Conservation (phyloP, 176 grass and related monocot genomes). For the Raddia guianensis region DNA sequence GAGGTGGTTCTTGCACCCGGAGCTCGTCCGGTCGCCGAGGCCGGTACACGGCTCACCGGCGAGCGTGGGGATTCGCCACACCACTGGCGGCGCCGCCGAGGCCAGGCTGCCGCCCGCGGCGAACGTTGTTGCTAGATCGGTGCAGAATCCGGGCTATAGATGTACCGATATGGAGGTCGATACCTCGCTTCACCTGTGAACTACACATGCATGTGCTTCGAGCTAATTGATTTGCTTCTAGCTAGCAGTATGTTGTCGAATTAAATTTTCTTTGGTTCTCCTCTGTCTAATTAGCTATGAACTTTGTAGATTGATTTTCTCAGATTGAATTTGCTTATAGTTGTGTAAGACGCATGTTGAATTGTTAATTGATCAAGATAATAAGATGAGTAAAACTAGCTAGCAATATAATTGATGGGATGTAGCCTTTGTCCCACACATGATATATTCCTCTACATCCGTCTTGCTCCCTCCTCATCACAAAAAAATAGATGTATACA, state of each 20-base stretch:
- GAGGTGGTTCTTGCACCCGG: conserved; percentile 54
- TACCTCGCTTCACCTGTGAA: conserved; percentile 66
- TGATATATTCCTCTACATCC: too few relatives aligned
- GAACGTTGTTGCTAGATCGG: neutral
- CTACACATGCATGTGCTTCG: neutral
- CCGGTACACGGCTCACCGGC: neutral
- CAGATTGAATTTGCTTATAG: neutral
- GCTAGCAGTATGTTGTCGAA: neutral
- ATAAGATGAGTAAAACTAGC: neutral
- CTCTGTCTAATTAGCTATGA: neutral
- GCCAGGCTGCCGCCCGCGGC: conserved; percentile 1
- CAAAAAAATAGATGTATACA: too few relatives aligned
- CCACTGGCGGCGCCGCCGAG: neutral
- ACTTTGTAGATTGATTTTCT: neutral
- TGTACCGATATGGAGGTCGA: conserved; percentile 49
- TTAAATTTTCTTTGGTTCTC: neutral
- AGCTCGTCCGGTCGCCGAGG: conserved; percentile 30
- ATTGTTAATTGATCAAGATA: neutral
- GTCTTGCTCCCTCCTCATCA: too few relatives aligned
- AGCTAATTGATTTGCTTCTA: neutral
- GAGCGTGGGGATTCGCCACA: neutral
- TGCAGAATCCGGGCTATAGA: conserved; percentile 30
- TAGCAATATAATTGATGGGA: neutral
- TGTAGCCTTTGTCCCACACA: too few relatives aligned
- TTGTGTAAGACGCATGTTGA: neutral